Evolutionary conservation across 1,139 yeast species (phyloP).

Genomic region (Trichomonascaceae sp.): DNA sequence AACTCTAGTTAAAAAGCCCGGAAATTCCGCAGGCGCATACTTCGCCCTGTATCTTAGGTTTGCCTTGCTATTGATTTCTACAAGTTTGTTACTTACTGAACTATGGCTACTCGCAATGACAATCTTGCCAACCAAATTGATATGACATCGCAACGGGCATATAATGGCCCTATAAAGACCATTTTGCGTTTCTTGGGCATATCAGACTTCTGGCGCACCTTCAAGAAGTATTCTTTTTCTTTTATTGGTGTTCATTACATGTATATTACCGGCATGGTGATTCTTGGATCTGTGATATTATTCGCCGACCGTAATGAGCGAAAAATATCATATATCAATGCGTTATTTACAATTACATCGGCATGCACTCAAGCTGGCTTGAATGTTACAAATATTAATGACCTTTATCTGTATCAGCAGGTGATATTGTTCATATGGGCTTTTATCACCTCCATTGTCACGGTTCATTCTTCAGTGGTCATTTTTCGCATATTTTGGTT

Average conservation of each 20-base stretch:
- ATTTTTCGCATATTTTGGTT: conserved; percentile 85
- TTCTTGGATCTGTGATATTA: conserved; percentile 64
- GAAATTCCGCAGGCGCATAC: background rate
- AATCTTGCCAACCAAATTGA: background rate
- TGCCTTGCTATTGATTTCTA: background rate
- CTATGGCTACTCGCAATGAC: background rate
- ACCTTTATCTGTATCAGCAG: conserved; percentile 68
- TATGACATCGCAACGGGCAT: too few relatives aligned
- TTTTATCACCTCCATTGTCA: conserved; percentile 76
- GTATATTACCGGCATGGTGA: conserved; percentile 26
- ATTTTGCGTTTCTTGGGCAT: background rate
- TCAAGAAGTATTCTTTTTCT: conserved; percentile 30
- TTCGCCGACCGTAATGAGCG: conserved; percentile 51
- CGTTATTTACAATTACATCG: conserved; percentile 68
- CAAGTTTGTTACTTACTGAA: background rate
- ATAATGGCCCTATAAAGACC: background rate
- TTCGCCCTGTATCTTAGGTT: background rate
- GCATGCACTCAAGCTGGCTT: conserved; percentile 90
- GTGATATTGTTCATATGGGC: conserved; percentile 40
- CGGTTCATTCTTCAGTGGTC: conserved; percentile 74
- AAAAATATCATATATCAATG: conserved; percentile 66
- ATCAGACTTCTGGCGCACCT: background rate
- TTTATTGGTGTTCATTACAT: conserved; percentile 73
- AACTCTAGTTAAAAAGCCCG: background rate
- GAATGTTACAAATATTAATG: conserved; percentile 66